Percentiles rank a stretch among this genome's conserved stretches.
Evolutionary conservation across 169 alveolate genomes (phyloP).

Genomic region (Cardiosporidium cionae): DNA sequence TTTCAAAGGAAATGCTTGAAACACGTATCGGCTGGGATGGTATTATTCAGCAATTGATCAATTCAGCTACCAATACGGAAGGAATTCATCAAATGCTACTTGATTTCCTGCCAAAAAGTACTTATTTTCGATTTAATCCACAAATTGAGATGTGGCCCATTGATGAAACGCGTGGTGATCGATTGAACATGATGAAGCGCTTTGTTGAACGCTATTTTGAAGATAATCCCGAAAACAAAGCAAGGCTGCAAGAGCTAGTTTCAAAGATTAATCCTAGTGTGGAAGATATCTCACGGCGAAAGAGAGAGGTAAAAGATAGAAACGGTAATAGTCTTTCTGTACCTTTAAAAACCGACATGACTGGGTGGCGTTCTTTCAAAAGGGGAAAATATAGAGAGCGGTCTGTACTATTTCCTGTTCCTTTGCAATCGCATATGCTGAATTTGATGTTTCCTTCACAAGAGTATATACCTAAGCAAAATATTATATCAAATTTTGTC

Average conservation of each 20-base stretch:
- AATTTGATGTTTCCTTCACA: too few relatives aligned
- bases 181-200: slow-evolving; percentile 31
- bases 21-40: slow-evolving; percentile 51
- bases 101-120: slow-evolving; percentile 34
- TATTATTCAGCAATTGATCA: slow-evolving; percentile 42
- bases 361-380: background rate
- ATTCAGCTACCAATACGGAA: slow-evolving; percentile 56
- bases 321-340: background rate
- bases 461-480: too few relatives aligned
- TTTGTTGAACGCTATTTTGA: slow-evolving; percentile 41
- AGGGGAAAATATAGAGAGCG: background rate
- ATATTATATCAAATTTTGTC: too few relatives aligned
- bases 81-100: slow-evolving; percentile 41
- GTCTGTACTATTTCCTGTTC: background rate
- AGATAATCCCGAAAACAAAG: slow-evolving; percentile 14
- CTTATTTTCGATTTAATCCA: slow-evolving; percentile 55
- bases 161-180: slow-evolving; percentile 49
- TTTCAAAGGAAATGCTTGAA: slow-evolving; percentile 21
- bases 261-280: background rate
- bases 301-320: background rate
- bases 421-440: background rate
- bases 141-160: slow-evolving; percentile 29
- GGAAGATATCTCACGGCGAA: background rate
- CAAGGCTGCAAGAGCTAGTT: background rate
- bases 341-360: background rate